Percentiles rank a stretch among this genome's conserved stretches.
Conservation (phyloP, 441 rosid species). For the Isatis lusitanica region DNA sequence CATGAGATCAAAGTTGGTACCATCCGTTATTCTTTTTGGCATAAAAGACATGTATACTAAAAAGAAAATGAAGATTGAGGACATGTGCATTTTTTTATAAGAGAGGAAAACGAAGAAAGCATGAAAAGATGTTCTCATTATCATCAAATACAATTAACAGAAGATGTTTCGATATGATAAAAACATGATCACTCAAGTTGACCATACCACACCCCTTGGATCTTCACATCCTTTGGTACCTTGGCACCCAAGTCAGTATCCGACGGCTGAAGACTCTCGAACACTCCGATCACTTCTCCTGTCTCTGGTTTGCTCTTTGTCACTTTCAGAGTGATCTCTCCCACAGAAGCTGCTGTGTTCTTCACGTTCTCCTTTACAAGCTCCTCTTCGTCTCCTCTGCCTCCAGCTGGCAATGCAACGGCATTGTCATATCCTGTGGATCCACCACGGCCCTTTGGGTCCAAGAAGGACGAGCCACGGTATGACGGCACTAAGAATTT, state of each 20-base stretch:
- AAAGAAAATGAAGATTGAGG: background rate
- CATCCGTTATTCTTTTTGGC: background rate
- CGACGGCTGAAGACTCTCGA: conserved; percentile 87
- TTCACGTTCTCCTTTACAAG: conserved; percentile 75
- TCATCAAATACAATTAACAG: conserved; percentile 27
- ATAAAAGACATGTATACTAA: background rate
- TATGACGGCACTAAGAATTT: conserved; percentile 78
- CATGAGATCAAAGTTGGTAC: background rate
- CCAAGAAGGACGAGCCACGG: conserved; percentile 90
- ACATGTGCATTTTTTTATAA: conserved; percentile 17
- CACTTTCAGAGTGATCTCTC: conserved; percentile 78
- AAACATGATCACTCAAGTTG: conserved; percentile 59
- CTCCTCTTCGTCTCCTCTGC: conserved; percentile 92
- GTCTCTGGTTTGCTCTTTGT: conserved; percentile 77
- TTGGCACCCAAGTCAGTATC: conserved; percentile 91
- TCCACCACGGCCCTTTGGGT: conserved; percentile 96
- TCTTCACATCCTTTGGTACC: conserved; percentile 83
- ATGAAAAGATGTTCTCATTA: conserved; percentile 23
- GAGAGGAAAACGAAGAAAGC: conserved; percentile 4
- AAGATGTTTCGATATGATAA: conserved; percentile 21
- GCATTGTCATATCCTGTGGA: conserved; percentile 89
- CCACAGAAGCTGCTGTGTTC: conserved; percentile 59
- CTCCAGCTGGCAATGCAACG: conserved; percentile 88
- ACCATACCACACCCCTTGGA: conserved; percentile 87
- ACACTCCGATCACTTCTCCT: conserved; percentile 84